Percentiles rank a stretch among this genome's conserved stretches.
Evolutionary conservation across 495 filamentous ascomycete genomes (phyloP).

Genomic region (Parathielavia appendiculata): DNA sequence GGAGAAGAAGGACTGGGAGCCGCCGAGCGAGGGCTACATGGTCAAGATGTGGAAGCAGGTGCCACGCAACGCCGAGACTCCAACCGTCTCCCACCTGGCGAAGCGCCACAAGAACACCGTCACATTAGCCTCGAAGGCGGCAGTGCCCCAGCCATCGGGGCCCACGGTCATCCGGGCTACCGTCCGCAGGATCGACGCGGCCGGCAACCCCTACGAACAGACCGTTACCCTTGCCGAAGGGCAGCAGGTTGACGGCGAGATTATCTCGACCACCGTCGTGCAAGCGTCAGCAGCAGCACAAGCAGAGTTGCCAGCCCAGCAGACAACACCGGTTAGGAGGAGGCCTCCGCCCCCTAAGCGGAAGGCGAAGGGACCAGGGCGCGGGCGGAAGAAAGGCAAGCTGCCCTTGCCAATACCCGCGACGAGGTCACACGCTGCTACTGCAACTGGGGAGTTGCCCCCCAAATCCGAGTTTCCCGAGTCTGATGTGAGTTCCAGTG

Average conservation of each 20-base stretch:
- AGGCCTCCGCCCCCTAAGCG: constrained; percentile 71
- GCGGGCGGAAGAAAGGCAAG: constrained; percentile 64
- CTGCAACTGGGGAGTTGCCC: constrained; percentile 1
- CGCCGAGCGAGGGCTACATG: constrained; percentile 56
- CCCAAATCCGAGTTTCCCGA: constrained; percentile 33
- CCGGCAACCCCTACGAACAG: constrained; percentile 72
- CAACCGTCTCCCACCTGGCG: constrained; percentile 75
- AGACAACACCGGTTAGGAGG: constrained; percentile 42
- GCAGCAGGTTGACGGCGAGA: constrained; percentile 73
- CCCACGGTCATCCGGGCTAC: constrained; percentile 65
- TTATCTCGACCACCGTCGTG: constrained; percentile 55
- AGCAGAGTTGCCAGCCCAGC: constrained; percentile 25
- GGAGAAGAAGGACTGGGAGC: constrained; percentile 45
- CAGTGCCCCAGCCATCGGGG: constrained; percentile 38
- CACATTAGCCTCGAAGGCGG: constrained; percentile 41
- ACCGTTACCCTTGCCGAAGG: constrained; percentile 78
- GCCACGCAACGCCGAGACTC: constrained; percentile 67
- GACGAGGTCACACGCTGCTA: constrained; percentile 22
- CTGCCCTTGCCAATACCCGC: constrained; percentile 32
- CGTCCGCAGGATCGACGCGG: constrained; percentile 68
- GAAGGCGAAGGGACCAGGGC: constrained; percentile 64
- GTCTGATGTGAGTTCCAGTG: constrained; percentile 24
- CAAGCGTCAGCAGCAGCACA: constrained; percentile 31
- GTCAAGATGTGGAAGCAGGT: constrained; percentile 74
- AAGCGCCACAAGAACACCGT: constrained; percentile 73